phyloP scores from a whole-genome alignment of 768 basidiomycete species.

The Auricularia sp. region DNA sequence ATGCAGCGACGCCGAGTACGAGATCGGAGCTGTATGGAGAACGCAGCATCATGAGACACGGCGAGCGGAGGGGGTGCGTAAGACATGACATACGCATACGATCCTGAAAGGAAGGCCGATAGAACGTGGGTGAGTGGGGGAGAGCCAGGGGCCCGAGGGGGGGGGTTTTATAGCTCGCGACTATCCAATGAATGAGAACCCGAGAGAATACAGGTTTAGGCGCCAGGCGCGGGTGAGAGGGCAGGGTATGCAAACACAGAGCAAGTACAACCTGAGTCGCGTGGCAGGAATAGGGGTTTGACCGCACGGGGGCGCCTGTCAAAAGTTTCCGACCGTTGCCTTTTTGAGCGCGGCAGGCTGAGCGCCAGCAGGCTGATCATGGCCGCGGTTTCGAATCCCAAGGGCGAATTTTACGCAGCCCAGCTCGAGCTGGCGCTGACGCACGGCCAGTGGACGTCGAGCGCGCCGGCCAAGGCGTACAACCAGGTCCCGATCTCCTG shows the following conservation, averaged over 20 bases:
- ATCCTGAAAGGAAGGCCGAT: not conserved
- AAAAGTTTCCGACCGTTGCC: no score
- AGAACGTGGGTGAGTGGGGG: not conserved
- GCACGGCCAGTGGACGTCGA: slow-evolving; percentile 62
- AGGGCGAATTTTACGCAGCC: slow-evolving; percentile 70
- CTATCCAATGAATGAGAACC: not conserved
- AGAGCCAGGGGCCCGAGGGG: not conserved
- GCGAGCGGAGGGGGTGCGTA: not conserved
- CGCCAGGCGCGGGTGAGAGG: not conserved
- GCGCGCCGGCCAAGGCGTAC: slow-evolving; percentile 48
- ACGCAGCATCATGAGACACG: not conserved
- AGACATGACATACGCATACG: not conserved
- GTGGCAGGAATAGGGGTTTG: no score
- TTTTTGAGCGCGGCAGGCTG: no score
- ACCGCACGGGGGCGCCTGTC: no score
- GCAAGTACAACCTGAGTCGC: no score
- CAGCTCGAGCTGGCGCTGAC: slow-evolving; percentile 65
- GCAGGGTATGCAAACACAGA: not conserved
- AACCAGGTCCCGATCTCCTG: slow-evolving; percentile 50
- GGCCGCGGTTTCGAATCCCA: slow-evolving; percentile 23
- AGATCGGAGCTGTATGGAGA: not conserved
- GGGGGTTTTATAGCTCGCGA: not conserved
- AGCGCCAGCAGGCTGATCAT: not conserved
- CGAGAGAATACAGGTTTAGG: not conserved
- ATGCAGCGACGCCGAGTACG: not conserved